Conservation (phyloP, 768 basidiomycete species). For the Hericium erinaceus region DNA sequence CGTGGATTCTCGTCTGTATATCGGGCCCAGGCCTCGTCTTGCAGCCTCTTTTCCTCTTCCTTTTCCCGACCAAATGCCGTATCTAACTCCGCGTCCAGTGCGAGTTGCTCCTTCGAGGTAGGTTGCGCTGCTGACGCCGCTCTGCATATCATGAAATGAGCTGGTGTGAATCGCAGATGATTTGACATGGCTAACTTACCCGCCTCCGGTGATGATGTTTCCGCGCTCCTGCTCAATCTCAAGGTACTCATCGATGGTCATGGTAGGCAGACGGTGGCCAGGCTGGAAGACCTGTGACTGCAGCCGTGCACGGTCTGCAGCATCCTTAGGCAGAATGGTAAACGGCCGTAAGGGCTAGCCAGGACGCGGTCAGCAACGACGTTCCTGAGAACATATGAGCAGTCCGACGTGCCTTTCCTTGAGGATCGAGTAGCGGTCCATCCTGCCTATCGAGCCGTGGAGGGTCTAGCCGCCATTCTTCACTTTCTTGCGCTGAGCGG, state of each 20-base stretch:
- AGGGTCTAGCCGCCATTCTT: constrained; percentile 69
- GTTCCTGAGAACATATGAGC: not conserved
- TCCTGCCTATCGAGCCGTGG: constrained; percentile 24
- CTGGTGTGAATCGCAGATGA: not conserved
- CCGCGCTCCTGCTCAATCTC: constrained; percentile 77
- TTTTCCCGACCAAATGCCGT: constrained; percentile 57
- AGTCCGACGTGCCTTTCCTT: constrained; percentile 54
- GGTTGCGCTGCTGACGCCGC: constrained; percentile 33
- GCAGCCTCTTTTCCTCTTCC: constrained; percentile 65
- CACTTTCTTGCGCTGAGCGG: constrained; percentile 25
- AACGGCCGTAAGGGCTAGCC: constrained; percentile 81
- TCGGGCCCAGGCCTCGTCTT: constrained; percentile 87
- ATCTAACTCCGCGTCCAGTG: constrained; percentile 76
- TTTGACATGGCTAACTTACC: constrained; percentile 38
- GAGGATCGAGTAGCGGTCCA: constrained; percentile 59
- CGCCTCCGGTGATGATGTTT: constrained; percentile 81
- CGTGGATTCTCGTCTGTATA: constrained; percentile 80
- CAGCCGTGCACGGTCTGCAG: constrained; percentile 60
- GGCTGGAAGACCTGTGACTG: constrained; percentile 79
- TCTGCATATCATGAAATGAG: not conserved
- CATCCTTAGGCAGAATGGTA: constrained; percentile 71
- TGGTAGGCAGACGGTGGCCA: constrained; percentile 79
- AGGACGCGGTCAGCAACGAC: constrained; percentile 5
- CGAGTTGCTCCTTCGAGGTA: constrained; percentile 72
- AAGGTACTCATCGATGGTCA: constrained; percentile 94